phyloP scores from a whole-genome alignment of 208 protist species.

The Borovskyia barvae region DNA sequence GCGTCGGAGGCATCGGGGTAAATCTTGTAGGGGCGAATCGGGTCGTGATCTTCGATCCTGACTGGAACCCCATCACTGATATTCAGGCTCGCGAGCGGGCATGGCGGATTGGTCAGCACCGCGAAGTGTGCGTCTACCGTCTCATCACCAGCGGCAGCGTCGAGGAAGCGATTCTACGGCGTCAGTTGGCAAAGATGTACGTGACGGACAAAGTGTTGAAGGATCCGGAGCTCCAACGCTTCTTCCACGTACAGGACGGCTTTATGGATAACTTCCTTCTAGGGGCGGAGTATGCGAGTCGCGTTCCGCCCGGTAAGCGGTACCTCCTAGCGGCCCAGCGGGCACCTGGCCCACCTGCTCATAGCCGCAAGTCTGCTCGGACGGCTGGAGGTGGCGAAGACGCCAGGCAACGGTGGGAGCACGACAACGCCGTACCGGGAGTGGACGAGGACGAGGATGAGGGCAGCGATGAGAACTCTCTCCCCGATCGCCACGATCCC shows the following conservation, averaged over 20 bases:
- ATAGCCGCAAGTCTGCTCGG: conserved; percentile 1
- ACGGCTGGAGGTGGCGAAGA: background rate
- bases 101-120: conserved; percentile 97
- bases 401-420: conserved; percentile 4
- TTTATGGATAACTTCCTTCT: conserved; percentile 91
- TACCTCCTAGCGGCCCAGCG: conserved; percentile 54
- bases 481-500: background rate
- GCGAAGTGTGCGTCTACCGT: conserved; percentile 95
- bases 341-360: conserved; percentile 28
- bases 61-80: conserved; percentile 96
- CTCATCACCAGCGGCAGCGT: conserved; percentile 97
- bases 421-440: conserved; percentile 13
- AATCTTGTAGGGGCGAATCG: conserved; percentile 98
- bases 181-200: conserved; percentile 95
- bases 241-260: conserved; percentile 90
- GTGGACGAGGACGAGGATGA: conserved; percentile 11
- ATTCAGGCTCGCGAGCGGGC: conserved; percentile 92
- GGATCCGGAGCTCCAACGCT: conserved; percentile 92
- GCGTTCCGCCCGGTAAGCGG: conserved; percentile 52
- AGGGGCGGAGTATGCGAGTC: conserved; percentile 70
- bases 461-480: background rate
- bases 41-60: conserved; percentile 98
- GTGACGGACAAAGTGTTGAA: conserved; percentile 96
- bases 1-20: conserved; percentile 96
- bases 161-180: conserved; percentile 98